Evolutionary conservation across 305 asterid species (phyloP).

Genomic region (Rubia balearica): DNA sequence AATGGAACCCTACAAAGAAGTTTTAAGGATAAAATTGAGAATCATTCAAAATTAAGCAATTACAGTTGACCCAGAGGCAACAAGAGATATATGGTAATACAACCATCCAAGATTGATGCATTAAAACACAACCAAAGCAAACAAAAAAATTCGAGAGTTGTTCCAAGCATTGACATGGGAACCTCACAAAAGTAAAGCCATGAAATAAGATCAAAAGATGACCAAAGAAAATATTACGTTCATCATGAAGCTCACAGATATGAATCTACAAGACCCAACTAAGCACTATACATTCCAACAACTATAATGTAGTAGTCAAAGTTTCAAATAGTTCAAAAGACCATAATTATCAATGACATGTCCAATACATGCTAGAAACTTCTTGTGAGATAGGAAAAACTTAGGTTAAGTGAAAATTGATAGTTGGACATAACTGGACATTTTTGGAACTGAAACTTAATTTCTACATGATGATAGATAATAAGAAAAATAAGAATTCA

Average conservation of each 20-base stretch:
- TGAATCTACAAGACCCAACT: no score
- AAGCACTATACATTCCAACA: neutral
- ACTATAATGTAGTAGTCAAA: neutral
- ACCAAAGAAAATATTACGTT: neutral
- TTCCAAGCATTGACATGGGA: neutral
- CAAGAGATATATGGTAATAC: neutral
- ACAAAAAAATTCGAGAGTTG: neutral
- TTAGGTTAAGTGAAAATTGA: neutral
- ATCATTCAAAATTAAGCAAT: neutral
- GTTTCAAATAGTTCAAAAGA: no score
- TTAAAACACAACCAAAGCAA: no score
- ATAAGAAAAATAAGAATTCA: neutral
- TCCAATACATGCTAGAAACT: neutral
- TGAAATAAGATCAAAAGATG: neutral
- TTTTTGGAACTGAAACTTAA: neutral
- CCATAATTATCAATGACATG: neutral
- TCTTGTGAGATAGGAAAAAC: neutral
- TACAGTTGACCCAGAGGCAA: neutral
- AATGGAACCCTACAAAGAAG: neutral
- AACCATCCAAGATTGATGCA: no score
- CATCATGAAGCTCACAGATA: neutral
- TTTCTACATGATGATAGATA: neutral
- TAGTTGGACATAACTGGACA: neutral
- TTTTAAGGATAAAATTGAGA: neutral
- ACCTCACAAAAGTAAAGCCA: neutral